Evolutionary conservation across 768 basidiomycete genomes (phyloP).

Genomic region (Udeniomyces megalosporus): DNA sequence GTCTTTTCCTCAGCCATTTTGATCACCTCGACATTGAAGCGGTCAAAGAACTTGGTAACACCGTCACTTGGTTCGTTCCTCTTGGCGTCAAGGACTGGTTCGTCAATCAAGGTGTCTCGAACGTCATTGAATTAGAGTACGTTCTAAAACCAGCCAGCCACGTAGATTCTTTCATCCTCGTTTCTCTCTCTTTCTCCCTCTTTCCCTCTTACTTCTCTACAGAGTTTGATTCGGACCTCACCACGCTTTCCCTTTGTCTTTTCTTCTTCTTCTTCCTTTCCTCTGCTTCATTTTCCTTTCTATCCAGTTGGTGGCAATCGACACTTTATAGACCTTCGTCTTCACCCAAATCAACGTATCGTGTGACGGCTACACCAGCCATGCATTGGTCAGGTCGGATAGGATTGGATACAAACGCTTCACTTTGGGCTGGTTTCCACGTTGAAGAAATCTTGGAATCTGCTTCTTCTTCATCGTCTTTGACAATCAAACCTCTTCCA

Average conservation of each 20-base stretch:
- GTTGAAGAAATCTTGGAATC: slow-evolving; percentile 12
- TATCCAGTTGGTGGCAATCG: slow-evolving; percentile 28
- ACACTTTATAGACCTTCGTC: slow-evolving; percentile 13
- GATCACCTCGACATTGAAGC: slow-evolving; percentile 28
- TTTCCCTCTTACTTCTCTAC: not conserved
- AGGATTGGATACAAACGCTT: slow-evolving; percentile 27
- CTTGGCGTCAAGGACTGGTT: slow-evolving; percentile 26
- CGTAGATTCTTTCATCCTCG: too few species aligned
- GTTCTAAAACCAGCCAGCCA: too few species aligned
- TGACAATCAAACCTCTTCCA: not conserved
- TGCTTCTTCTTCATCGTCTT: not conserved
- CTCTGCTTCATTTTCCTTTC: not conserved
- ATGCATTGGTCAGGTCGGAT: slow-evolving; percentile 28
- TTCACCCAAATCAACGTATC: slow-evolving; percentile 18
- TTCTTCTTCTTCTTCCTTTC: not conserved
- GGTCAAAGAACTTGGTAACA: slow-evolving; percentile 25
- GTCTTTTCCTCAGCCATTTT: slow-evolving; percentile 22
- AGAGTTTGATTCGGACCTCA: too few species aligned
- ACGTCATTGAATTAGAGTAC: slow-evolving; percentile 27
- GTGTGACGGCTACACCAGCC: slow-evolving; percentile 24
- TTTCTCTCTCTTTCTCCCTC: too few species aligned
- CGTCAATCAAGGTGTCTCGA: slow-evolving; percentile 20
- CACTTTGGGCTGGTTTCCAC: slow-evolving; percentile 27
- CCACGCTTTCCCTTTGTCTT: too few species aligned
- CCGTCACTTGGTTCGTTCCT: slow-evolving; percentile 28